phyloP scores from a whole-genome alignment of 495 filamentous ascomycete species.

The Lasiosphaeriaceae sp. region DNA sequence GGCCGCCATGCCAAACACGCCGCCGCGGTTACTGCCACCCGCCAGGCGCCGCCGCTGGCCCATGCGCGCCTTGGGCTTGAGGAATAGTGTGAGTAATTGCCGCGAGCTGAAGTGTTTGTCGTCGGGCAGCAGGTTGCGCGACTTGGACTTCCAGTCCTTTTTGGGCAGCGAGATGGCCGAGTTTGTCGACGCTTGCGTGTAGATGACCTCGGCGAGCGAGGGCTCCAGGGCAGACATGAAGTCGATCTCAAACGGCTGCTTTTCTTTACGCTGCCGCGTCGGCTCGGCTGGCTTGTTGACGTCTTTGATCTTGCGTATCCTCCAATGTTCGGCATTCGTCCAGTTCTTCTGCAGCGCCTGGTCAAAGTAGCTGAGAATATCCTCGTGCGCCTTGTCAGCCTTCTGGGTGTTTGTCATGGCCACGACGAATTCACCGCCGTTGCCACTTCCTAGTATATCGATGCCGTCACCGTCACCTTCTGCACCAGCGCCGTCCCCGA shows the following conservation, averaged over 20 bases:
- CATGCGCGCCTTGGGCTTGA: constrained; percentile 86
- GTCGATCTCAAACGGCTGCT: constrained; percentile 93
- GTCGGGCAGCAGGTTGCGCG: constrained; percentile 87
- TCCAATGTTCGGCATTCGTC: constrained; percentile 99
- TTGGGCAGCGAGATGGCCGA: constrained; percentile 80
- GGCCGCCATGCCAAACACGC: constrained; percentile 35
- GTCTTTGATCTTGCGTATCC: constrained; percentile 90
- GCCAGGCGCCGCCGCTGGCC: constrained; percentile 41
- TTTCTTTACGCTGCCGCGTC: constrained; percentile 74
- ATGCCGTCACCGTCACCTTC: constrained; percentile 60
- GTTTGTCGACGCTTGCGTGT: constrained; percentile 78
- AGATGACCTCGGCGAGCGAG: constrained; percentile 71
- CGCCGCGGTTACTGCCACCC: constrained; percentile 24
- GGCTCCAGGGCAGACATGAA: constrained; percentile 71
- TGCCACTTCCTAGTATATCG: constrained; percentile 55
- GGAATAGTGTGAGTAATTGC: constrained; percentile 81
- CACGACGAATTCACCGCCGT: constrained; percentile 62
- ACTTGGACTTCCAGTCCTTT: constrained; percentile 91
- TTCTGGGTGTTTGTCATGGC: constrained; percentile 61
- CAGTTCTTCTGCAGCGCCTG: constrained; percentile 93
- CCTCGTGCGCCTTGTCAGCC: constrained; percentile 69
- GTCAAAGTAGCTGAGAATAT: constrained; percentile 96
- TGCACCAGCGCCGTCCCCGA: constrained; percentile 47
- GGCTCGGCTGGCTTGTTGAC: constrained; percentile 57
- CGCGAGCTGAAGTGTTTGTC: constrained; percentile 98